Conservation (phyloP, 148 eudicot species). For the Beta vulgaris region DNA sequence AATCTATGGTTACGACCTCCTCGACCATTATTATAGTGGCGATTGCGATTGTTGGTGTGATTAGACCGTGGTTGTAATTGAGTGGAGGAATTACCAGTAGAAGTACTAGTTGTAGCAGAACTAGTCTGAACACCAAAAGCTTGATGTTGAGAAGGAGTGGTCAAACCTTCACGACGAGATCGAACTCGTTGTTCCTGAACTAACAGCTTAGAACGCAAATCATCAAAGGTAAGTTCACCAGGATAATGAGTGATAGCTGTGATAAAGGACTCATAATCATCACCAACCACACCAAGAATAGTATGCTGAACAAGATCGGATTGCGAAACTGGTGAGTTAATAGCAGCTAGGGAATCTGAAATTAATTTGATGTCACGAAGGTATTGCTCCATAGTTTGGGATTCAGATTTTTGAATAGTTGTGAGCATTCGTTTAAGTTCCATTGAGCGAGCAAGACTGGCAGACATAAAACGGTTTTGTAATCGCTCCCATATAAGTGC, state of each 20-base stretch:
- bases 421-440: not conserved
- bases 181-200: conserved; percentile 1
- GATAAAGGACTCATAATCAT: no score
- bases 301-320: no score
- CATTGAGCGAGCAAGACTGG: not conserved
- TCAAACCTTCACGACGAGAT: not conserved
- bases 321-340: no score
- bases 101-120: not conserved
- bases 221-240: not conserved
- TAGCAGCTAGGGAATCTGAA: not conserved
- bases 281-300: no score
- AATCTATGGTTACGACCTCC: not conserved
- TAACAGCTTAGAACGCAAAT: not conserved
- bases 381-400: not conserved
- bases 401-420: no score
- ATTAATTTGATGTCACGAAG: not conserved
- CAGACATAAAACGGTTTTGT: conserved; percentile 8
- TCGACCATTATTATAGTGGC: not conserved
- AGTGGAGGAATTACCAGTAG: not conserved
- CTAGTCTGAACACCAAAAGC: not conserved
- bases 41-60: no score
- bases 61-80: no score
- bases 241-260: not conserved
- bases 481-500: not conserved
- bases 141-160: not conserved